phyloP scores from a whole-genome alignment of 805 yeast species.

The Yueomyces sp. region DNA sequence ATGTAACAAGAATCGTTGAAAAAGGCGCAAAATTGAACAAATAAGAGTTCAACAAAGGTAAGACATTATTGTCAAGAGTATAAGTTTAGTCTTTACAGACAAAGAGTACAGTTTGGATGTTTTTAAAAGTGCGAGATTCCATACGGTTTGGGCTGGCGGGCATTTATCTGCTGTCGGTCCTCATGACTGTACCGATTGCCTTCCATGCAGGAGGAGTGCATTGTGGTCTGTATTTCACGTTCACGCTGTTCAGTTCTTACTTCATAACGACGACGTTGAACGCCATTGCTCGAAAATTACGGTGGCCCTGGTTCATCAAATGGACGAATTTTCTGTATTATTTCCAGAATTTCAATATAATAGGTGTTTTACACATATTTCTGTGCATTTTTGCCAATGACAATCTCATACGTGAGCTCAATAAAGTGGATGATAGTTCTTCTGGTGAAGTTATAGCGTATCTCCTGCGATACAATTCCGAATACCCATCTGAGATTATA shows the following conservation, averaged over 20 bases:
- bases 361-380: slow-evolving; percentile 63
- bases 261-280: slow-evolving; percentile 63
- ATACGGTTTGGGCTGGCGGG: background rate
- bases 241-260: slow-evolving; percentile 58
- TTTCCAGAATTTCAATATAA: slow-evolving; percentile 70
- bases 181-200: slow-evolving; percentile 80
- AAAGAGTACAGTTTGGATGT: too few relatives aligned
- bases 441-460: background rate
- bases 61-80: too few relatives aligned
- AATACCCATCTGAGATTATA: background rate
- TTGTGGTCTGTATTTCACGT: slow-evolving; percentile 79
- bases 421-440: background rate
- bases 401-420: too few relatives aligned
- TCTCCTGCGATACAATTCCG: too few relatives aligned
- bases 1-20: too few relatives aligned
- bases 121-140: background rate
- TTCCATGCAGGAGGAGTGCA: slow-evolving; percentile 86
- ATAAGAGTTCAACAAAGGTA: too few relatives aligned
- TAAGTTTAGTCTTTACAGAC: too few relatives aligned
- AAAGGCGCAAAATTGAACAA: too few relatives aligned
- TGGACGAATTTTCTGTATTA: slow-evolving; percentile 43
- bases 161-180: slow-evolving; percentile 49
- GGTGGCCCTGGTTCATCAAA: slow-evolving; percentile 11
- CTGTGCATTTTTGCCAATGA: slow-evolving; percentile 1
- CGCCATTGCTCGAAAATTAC: slow-evolving; percentile 28